These are phyloP conservation scores for Fusarium ramigenum DNA, from an alignment of 2,329 filamentous ascomycete genomes.

Conservation along the genomic window DNA sequence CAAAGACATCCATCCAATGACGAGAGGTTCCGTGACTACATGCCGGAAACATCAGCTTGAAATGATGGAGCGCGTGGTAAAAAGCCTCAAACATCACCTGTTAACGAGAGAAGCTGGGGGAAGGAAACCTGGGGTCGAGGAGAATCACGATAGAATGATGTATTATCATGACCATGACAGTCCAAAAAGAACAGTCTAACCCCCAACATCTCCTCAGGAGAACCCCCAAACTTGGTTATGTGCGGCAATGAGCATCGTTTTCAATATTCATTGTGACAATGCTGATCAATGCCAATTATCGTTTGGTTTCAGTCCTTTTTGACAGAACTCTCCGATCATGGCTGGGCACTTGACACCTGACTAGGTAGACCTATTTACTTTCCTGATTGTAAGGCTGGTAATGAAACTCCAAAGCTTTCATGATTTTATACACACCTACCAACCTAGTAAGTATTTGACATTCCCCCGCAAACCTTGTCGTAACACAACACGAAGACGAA, in stretches of 20 bases:
- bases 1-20: slow-evolving; percentile 13
- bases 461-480: slow-evolving; percentile 11
- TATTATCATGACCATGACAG: slow-evolving; percentile 3
- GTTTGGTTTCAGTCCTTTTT: slow-evolving; percentile 11
- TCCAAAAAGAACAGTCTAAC: not conserved
- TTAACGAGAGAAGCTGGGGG: not conserved
- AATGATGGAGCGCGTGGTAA: not conserved
- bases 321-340: slow-evolving; percentile 13
- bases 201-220: slow-evolving; percentile 10
- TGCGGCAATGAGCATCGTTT: not conserved
- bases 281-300: slow-evolving; percentile 26
- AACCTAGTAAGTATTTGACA: not conserved
- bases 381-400: slow-evolving; percentile 11
- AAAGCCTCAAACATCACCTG: slow-evolving; percentile 19
- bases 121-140: slow-evolving; percentile 20
- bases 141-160: slow-evolving; percentile 25
- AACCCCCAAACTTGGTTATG: slow-evolving; percentile 4
- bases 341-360: not conserved
- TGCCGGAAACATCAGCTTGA: slow-evolving; percentile 8
- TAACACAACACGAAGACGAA: not conserved
- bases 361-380: slow-evolving; percentile 1
- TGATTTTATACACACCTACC: not conserved
- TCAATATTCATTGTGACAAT: not conserved
- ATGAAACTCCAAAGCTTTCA: not conserved
- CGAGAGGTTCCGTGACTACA: not conserved